A percentile compares a stretch with the other conserved stretches of the same genome.
Conservation (phyloP, 176 grass and related monocot species). For the Lolium multiflorum region DNA sequence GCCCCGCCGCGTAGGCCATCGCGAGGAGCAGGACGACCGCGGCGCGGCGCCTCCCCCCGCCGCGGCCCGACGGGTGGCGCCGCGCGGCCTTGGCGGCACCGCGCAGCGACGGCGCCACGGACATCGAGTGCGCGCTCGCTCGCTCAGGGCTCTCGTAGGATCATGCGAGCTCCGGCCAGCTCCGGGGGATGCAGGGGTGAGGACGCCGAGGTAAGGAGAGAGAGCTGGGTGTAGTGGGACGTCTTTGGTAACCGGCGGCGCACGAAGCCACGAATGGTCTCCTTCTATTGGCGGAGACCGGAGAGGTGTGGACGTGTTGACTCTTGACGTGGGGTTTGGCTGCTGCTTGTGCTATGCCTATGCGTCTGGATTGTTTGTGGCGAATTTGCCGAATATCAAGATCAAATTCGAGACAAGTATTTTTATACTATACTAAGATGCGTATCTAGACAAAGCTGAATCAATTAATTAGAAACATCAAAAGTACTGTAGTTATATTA, state of each 20-base stretch:
- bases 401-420: no score
- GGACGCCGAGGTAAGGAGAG: neutral
- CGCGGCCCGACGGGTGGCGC: constrained; percentile 30
- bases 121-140: constrained; percentile 20
- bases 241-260: constrained; percentile 32
- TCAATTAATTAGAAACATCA: no score
- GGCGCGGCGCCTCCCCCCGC: constrained; percentile 38
- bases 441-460: no score
- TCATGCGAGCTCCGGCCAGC: constrained; percentile 30
- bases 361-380: neutral
- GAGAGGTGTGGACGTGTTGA: neutral
- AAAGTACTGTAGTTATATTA: no score
- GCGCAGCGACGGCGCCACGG: constrained; percentile 28
- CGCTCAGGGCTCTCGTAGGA: neutral
- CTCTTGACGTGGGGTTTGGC: neutral
- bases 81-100: constrained; percentile 33
- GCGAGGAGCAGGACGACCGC: constrained; percentile 61
- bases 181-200: neutral
- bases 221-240: neutral
- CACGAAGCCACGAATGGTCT: neutral
- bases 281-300: constrained; percentile 3
- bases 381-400: neutral
- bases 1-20: constrained; percentile 60
- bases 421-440: no score
- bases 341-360: neutral